These are phyloP conservation scores for Gymnopilus dilepis DNA, from an alignment of 768 basidiomycete species.

Conservation along the genomic window DNA sequence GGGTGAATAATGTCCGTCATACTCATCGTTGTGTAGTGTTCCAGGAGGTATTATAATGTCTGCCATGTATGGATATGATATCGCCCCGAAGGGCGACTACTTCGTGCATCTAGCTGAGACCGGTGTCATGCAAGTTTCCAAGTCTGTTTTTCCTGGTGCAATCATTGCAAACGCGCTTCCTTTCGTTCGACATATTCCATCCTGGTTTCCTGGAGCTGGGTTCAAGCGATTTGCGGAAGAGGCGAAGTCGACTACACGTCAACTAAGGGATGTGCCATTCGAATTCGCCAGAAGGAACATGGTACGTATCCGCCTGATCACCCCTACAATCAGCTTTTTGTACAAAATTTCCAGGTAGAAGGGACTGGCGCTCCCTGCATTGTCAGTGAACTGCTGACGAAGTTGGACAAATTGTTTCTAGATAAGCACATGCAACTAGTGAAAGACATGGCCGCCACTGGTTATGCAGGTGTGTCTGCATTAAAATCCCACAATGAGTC, in stretches of 20 bases:
- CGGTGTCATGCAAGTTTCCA: conserved; percentile 21
- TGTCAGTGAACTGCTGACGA: conserved; percentile 12
- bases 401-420: neutral
- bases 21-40: conserved; percentile 27
- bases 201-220: conserved; percentile 38
- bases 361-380: conserved; percentile 18
- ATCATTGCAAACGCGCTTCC: conserved; percentile 32
- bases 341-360: conserved; percentile 11
- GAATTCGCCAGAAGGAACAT: conserved; percentile 24
- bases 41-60: conserved; percentile 40
- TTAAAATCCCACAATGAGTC: neutral
- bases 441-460: conserved; percentile 20
- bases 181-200: conserved; percentile 31
- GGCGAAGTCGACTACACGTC: conserved; percentile 14
- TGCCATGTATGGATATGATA: conserved; percentile 40
- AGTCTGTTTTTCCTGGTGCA: conserved; percentile 27
- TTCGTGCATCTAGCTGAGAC: conserved; percentile 28
- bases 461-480: conserved; percentile 21
- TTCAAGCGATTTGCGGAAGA: conserved; percentile 28
- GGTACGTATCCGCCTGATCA: conserved; percentile 16
- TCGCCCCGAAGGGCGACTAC: conserved; percentile 26
- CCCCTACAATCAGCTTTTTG: neutral
- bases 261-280: conserved; percentile 28
- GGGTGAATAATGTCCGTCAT: neutral
- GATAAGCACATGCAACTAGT: conserved; percentile 10